Evolutionary conservation across 441 rosid genomes (phyloP).

Genomic region (Mallotus japonicus): DNA sequence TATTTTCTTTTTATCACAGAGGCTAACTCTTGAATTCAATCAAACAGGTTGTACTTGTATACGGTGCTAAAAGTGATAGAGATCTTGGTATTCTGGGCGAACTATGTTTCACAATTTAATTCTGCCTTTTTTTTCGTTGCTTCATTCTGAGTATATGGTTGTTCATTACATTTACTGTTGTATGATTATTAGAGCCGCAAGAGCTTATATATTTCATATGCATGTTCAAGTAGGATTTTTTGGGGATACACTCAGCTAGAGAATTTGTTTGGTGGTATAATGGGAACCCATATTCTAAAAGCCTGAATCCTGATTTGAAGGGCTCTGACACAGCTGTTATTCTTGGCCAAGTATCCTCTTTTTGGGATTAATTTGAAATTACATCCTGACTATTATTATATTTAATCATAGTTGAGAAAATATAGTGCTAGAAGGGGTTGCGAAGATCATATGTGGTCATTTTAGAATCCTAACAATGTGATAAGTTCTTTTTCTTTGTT

Average conservation of each 20-base stretch:
- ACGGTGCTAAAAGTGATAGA: conserved; percentile 96
- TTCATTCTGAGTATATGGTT: not conserved
- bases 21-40: conserved; percentile 17
- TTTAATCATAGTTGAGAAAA: not conserved
- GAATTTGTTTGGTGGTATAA: conserved; percentile 99
- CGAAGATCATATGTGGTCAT: not conserved
- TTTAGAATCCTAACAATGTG: not conserved
- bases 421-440: not conserved
- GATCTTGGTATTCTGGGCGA: conserved; percentile 76
- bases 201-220: conserved; percentile 13
- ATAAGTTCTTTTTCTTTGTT: too few species aligned
- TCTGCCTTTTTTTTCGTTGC: not conserved
- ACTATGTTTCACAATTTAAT: conserved; percentile 36
- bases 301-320: conserved; percentile 65
- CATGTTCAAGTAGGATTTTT: conserved; percentile 43
- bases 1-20: not conserved
- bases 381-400: not conserved
- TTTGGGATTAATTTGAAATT: not conserved
- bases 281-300: conserved; percentile 75
- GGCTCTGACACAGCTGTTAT: conserved; percentile 69
- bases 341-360: conserved; percentile 67
- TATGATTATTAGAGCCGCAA: conserved; percentile 10
- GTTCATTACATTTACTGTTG: not conserved
- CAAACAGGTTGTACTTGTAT: conserved; percentile 84
- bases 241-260: conserved; percentile 79